phyloP scores from a whole-genome alignment of 2,329 filamentous ascomycete genomes.

The Verticillium dahliae region DNA sequence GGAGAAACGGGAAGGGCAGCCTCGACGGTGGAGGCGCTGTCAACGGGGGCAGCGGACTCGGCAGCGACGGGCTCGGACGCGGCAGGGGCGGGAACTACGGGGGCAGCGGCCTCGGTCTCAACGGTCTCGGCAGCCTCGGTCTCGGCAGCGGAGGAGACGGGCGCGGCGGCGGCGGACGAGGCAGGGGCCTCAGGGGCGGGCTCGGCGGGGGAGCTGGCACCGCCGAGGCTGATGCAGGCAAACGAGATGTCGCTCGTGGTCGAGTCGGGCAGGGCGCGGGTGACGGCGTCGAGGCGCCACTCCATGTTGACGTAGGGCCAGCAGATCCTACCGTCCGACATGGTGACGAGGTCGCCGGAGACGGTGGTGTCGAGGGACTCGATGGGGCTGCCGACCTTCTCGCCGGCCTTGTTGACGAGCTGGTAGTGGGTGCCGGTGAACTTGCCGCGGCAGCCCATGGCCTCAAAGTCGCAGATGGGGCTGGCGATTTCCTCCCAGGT shows the following conservation, averaged over 20 bases:
- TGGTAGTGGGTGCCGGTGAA: slow-evolving; percentile 56
- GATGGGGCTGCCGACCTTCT: slow-evolving; percentile 43
- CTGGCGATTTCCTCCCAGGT: slow-evolving; percentile 55
- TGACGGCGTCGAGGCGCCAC: slow-evolving; percentile 37
- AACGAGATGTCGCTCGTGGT: slow-evolving; percentile 64
- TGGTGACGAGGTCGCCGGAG: slow-evolving; percentile 56
- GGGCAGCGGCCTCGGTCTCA: neutral
- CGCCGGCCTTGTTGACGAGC: slow-evolving; percentile 42
- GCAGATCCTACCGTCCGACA: slow-evolving; percentile 51
- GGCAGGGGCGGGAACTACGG: neutral
- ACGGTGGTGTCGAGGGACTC: slow-evolving; percentile 48
- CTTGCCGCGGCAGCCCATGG: slow-evolving; percentile 53
- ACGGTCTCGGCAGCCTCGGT: neutral
- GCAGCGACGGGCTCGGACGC: neutral
- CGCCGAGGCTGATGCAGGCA: slow-evolving; percentile 56
- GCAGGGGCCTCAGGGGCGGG: slow-evolving; percentile 29
- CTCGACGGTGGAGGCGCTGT: neutral
- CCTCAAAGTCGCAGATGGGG: slow-evolving; percentile 47
- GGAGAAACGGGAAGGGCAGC: neutral
- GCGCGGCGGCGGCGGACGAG: slow-evolving; percentile 1
- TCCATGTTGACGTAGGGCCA: slow-evolving; percentile 54
- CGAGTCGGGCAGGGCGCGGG: slow-evolving; percentile 29
- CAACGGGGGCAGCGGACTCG: neutral
- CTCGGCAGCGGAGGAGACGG: neutral
- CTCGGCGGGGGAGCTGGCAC: slow-evolving; percentile 60